Evolutionary conservation across 1,139 yeast species (phyloP), one percentile per base, ranked within the genome.

Genomic region (Sugiyamaella novakii): DNA sequence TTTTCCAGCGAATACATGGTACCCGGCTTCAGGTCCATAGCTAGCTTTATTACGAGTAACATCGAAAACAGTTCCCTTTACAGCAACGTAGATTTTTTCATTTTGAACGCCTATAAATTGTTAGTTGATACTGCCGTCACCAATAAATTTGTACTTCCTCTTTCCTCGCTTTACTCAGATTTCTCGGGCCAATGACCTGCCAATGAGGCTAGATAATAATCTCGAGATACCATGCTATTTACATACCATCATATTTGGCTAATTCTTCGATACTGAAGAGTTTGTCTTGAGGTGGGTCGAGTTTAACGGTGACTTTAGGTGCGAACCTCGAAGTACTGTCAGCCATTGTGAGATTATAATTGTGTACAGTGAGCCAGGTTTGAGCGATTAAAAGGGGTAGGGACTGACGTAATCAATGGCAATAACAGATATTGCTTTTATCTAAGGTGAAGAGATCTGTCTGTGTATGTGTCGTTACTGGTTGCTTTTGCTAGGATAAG

Each of bases 1-100:
- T 57, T 79, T 81, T 2, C 91, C 96, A 5, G 83, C 86, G 45
- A 88, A 75, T 29, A 75, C 79, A 59, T 81, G 81, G 67, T 88
- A 88, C 24, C 84, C 80, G 55, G 81, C 78, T 0, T 88, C 92
- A 1, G 84, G 84, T 0, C 94, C 95, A 61, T 88, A 88, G 40
- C 81, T 82, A 17, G 77, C 79, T 12, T 65, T 59, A 60, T 87
- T 87, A 35, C 72, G 63, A 0, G 86, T 76, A 3, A 88, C 96
- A 61, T 88, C 96, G 61, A 85, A 88, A 10, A 88, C 79, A 1
- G 74, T 72, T 8, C 95, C 94, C 54, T 81, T 80, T 56, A 88
- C 83, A 5, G 81, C 94, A 21, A 88, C 84, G 64, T 80, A 87
- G 53, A 85, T 74, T 52, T 76, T 65, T 6, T 71, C 69, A 15